Evolutionary conservation across 192 early-diverging fungal genomes (phyloP), one percentile per base, ranked within the genome.

Genomic region (Podila verticillata): DNA sequence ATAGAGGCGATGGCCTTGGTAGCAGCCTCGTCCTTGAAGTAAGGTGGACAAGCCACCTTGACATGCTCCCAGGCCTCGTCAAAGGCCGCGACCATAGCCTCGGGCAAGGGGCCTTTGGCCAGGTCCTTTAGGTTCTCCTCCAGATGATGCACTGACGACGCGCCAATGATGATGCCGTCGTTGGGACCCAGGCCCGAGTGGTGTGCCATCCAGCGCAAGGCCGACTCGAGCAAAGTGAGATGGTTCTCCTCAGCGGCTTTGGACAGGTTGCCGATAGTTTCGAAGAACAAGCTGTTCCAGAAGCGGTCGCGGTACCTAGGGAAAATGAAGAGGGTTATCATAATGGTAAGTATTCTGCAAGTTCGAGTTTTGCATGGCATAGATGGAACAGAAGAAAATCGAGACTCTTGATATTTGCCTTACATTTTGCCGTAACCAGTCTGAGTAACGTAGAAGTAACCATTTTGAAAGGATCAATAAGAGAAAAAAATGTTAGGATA

Each of bases 41-140:
- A 87, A 0, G 67, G 48, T 6, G 80, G 57, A 30, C 58, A 69
- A 13, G 62, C 65, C 19, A 73, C 58, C 72, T 84, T 86, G 32
- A 84, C 87, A 15, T 69, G 36, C 22, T 80, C 59, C 88, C 90
- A 92, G 2, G 85, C 87, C n/a, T 81, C 83, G 58, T 91, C 90
- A n/a, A 91, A 85, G 7, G 85, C 88, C 31, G 65, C 61, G 9
- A 91, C 65, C 26, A 92, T 69, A 0, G 57, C 73, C 49, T 81
- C 70, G 12, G 89, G 88, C 62, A 92, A 66, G 4, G 87, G 84
- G 4, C 85, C 88, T 60, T 77, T 86, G 30, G 87, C 84, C 70
- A 84, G 84, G 32, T 83, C 85, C 9, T 59, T 64, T 30, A 91
- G 68, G 67, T 91, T 91, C 30, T 82, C 57, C 31, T 81, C 68